A percentile compares a stretch with the other conserved stretches of the same genome.
Evolutionary conservation across 2,329 filamentous ascomycete species (phyloP).

Genomic region (Fusarium beomiforme): DNA sequence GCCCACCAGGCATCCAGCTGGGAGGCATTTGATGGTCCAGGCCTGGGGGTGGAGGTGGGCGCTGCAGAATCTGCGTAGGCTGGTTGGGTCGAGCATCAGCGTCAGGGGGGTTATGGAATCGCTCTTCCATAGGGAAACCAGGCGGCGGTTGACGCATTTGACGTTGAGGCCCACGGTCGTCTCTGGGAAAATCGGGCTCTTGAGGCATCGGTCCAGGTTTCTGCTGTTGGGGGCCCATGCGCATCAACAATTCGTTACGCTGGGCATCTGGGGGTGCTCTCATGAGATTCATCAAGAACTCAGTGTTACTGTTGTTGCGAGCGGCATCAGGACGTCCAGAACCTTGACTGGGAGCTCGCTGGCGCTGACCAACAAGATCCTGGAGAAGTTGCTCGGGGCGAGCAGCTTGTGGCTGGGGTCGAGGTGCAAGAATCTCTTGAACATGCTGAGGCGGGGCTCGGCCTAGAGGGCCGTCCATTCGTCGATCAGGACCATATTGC

Average conservation of each 20-base stretch:
- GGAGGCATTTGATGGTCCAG: slow-evolving; percentile 69
- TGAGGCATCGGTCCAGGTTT: slow-evolving; percentile 45
- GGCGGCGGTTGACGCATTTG: slow-evolving; percentile 60
- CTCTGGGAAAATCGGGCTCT: slow-evolving; percentile 57
- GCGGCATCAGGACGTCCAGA: slow-evolving; percentile 56
- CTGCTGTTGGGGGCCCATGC: slow-evolving; percentile 59
- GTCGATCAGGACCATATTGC: slow-evolving; percentile 57
- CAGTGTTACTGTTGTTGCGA: slow-evolving; percentile 73
- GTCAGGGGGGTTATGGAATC: slow-evolving; percentile 58
- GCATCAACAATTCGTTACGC: slow-evolving; percentile 63
- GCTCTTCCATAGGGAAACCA: slow-evolving; percentile 63
- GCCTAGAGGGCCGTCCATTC: slow-evolving; percentile 52
- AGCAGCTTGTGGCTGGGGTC: slow-evolving; percentile 60
- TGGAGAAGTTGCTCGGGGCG: slow-evolving; percentile 70
- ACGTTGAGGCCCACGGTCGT: slow-evolving; percentile 49
- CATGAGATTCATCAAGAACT: slow-evolving; percentile 89
- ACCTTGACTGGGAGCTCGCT: slow-evolving; percentile 63
- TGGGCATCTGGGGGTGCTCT: slow-evolving; percentile 60
- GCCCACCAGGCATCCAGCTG: slow-evolving; percentile 61
- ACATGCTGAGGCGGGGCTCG: slow-evolving; percentile 53
- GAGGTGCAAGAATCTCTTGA: slow-evolving; percentile 64
- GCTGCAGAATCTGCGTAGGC: slow-evolving; percentile 72
- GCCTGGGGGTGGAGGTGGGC: slow-evolving; percentile 68
- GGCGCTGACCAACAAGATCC: slow-evolving; percentile 68
- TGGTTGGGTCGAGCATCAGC: slow-evolving; percentile 60